Base-by-base conservation (phyloP, 2,329 filamentous ascomycete genomes). In the Botrytis squamosa region DNA sequence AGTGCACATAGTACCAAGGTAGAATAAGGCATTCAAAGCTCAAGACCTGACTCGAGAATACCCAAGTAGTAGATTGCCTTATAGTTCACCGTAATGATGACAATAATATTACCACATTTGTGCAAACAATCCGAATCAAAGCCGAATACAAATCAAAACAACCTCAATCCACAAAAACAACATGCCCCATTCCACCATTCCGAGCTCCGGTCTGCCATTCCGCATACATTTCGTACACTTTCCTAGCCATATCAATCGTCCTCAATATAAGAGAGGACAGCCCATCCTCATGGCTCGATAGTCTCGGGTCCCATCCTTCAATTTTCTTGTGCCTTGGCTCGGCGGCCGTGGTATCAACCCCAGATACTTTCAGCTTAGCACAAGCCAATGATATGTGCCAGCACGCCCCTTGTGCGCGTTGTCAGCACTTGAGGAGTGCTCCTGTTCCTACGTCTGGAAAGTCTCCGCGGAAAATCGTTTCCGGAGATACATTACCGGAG, bases 71-170 rank as follows among this genome's bases (percentile, higher is more conserved):
- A 67, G 14, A 6, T 7, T 6, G 25, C 9, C 36, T 12, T 68
- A 49, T 40, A 49, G 63, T 68, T 59, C 71, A 33, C 71, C 71
- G 71, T 72, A 72, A 10, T 60, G 33, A 66, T 49, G 12, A 46
- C 33, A 46, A 42, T 59, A 44, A 44, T 20, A 66, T 65, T 64
- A 38, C 59, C 42, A 49, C 22, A 46, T 66, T 22, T 66, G 63
- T 66, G 22, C 44, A 49, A 38, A 72, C 42, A 69, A 72, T 49
- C 71, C 52, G 49, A 60, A 68, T 18, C n/a, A 62, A 59, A n/a
- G 49, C 63, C 40, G 49, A 49, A 42, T 12, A 12, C 33, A 67
- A 67, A 20, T 57, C 25, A 49, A 57, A 68, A 38, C 63, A 49
- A 72, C 57, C 22, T 60, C 33, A 49, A 57, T 42, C 25, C n/a